These are phyloP conservation scores for Nicotiana benthamiana DNA, from an alignment of 257 asterid genomes.

Conservation along the genomic window DNA sequence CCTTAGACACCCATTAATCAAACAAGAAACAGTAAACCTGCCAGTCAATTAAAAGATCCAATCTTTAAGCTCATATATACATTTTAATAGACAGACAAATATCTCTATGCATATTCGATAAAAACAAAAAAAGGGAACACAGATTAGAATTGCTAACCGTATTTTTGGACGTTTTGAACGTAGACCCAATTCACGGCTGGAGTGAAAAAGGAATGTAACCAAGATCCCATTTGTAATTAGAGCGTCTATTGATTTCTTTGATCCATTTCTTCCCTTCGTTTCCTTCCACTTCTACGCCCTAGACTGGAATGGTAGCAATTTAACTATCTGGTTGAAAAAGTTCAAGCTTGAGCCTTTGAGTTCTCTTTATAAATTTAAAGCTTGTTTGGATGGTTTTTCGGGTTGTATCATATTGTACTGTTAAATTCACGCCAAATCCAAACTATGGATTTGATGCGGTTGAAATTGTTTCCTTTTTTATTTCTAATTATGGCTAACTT, in stretches of 20 bases:
- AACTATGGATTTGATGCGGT: too few relatives aligned
- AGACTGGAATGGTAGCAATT: neutral
- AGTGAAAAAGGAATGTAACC: slow-evolving; percentile 39
- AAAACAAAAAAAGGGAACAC: neutral
- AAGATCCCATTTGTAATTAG: slow-evolving; percentile 30
- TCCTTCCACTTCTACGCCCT: neutral
- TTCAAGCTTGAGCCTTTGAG: neutral
- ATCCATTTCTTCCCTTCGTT: neutral
- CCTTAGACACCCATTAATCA: neutral
- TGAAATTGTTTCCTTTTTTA: too few relatives aligned
- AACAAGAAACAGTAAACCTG: neutral
- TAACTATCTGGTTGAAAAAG: neutral
- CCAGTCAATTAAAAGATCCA: neutral
- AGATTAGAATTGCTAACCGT: slow-evolving; percentile 27
- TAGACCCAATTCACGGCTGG: slow-evolving; percentile 30
- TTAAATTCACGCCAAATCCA: too few relatives aligned
- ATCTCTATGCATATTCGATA: too few relatives aligned
- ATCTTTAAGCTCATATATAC: neutral
- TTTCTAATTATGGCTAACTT: too few relatives aligned
- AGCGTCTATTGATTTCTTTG: neutral
- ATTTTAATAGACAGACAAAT: neutral
- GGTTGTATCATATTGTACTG: too few relatives aligned
- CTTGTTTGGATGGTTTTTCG: too few relatives aligned
- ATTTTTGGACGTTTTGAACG: slow-evolving; percentile 41
- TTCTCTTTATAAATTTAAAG: neutral